phyloP scores from a whole-genome alignment of 257 asterid genomes.

The Lithospermum erythrorhizon region DNA sequence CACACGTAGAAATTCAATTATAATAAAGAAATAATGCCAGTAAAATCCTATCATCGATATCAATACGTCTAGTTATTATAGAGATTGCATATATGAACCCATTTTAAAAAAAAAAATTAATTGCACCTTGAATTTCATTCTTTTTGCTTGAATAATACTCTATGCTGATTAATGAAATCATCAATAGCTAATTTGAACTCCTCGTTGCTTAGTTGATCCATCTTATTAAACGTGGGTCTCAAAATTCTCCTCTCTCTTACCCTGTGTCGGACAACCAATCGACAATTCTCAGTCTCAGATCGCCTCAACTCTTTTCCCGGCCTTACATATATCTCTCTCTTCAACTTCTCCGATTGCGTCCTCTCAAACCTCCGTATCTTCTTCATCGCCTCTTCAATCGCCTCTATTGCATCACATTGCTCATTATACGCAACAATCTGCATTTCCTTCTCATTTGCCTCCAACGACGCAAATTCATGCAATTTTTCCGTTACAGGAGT shows the following conservation, averaged over 20 bases:
- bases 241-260: slow-evolving; percentile 27
- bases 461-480: too few species aligned
- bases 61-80: too few species aligned
- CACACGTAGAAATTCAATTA: too few species aligned
- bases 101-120: too few species aligned
- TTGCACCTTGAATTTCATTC: too few species aligned
- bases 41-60: too few species aligned
- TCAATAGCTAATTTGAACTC: slow-evolving; percentile 63
- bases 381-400: slow-evolving; percentile 44
- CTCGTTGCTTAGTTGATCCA: slow-evolving; percentile 57
- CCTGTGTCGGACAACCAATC: slow-evolving; percentile 10
- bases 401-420: slow-evolving; percentile 33
- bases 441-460: slow-evolving; percentile 21
- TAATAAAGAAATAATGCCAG: too few species aligned
- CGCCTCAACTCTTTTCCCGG: not conserved
- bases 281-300: slow-evolving; percentile 17
- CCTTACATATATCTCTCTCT: slow-evolving; percentile 31
- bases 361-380: slow-evolving; percentile 54
- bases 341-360: slow-evolving; percentile 65
- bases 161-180: slow-evolving; percentile 42
- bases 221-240: slow-evolving; percentile 13
- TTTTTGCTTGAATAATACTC: slow-evolving; percentile 1
- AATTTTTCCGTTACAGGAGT: too few species aligned
- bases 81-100: too few species aligned
- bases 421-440: slow-evolving; percentile 27